Evolutionary conservation across 176 grass and related monocot genomes (phyloP).

Genomic region (Coix lacrymajobi): DNA sequence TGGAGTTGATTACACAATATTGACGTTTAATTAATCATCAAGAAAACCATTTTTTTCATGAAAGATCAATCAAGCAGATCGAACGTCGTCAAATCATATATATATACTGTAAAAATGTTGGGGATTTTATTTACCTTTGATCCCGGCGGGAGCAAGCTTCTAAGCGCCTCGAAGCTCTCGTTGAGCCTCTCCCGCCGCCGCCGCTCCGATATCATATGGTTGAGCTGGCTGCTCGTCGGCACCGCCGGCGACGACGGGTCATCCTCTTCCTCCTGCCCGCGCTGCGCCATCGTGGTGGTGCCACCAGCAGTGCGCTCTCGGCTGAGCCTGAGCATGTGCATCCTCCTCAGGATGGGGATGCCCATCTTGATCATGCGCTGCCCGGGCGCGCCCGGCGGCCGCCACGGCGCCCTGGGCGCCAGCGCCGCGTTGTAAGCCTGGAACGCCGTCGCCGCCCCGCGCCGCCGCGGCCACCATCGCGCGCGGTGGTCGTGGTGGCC

Average conservation of each 20-base stretch:
- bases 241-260: neutral
- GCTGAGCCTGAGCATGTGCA: slow-evolving; percentile 23
- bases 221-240: slow-evolving; percentile 55
- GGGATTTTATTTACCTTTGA: slow-evolving; percentile 44
- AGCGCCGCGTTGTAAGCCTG: slow-evolving; percentile 45
- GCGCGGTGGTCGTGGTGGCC: neutral
- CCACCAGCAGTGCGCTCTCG: neutral
- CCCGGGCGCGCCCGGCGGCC: neutral
- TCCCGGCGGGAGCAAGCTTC: slow-evolving; percentile 49
- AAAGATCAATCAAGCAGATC: neutral
- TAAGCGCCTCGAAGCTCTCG: slow-evolving; percentile 60
- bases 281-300: neutral
- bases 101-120: neutral
- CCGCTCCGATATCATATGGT: slow-evolving; percentile 80
- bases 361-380: slow-evolving; percentile 75
- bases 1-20: neutral
- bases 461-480: too few relatives aligned
- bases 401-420: neutral
- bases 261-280: neutral
- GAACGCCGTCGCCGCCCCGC: slow-evolving; percentile 27
- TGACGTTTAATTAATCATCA: neutral
- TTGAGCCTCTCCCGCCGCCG: slow-evolving; percentile 64
- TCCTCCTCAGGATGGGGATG: slow-evolving; percentile 36
- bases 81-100: too few relatives aligned
- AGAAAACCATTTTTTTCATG: neutral